A percentile compares a stretch with the other conserved stretches of the same genome.
Evolutionary conservation across 2,329 filamentous ascomycete genomes (phyloP).

Genomic region (Cercospora zeina): DNA sequence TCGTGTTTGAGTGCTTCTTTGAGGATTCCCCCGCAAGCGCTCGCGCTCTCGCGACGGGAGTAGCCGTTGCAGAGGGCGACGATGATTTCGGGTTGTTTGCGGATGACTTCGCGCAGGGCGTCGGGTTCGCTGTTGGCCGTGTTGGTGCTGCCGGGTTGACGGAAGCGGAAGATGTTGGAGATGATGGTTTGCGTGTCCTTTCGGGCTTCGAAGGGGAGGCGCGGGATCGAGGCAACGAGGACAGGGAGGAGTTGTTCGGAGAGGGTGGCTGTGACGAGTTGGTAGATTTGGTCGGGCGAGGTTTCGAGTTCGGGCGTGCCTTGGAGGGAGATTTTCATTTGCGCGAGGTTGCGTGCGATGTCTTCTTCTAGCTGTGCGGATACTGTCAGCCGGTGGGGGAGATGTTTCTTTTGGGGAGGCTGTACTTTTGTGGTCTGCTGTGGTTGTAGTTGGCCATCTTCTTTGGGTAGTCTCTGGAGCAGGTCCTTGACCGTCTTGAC

Average conservation of each 20-base stretch:
- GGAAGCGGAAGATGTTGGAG: slow-evolving; percentile 90
- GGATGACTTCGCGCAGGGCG: slow-evolving; percentile 84
- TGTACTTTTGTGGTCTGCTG: slow-evolving; percentile 47
- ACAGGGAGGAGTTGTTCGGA: slow-evolving; percentile 85
- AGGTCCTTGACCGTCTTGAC: slow-evolving; percentile 64
- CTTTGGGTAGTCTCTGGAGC: slow-evolving; percentile 56
- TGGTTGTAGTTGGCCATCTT: slow-evolving; percentile 54
- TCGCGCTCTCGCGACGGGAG: slow-evolving; percentile 84
- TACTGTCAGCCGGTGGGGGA: slow-evolving; percentile 6
- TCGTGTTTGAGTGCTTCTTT: slow-evolving; percentile 90
- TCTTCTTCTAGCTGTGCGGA: slow-evolving; percentile 73
- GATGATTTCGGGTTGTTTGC: slow-evolving; percentile 81
- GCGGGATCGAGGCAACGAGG: slow-evolving; percentile 78
- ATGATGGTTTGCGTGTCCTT: slow-evolving; percentile 97
- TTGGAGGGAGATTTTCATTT: slow-evolving; percentile 92
- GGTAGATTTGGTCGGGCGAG: slow-evolving; percentile 81
- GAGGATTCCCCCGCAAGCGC: slow-evolving; percentile 84
- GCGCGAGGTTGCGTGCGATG: slow-evolving; percentile 76
- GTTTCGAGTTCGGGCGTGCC: slow-evolving; percentile 89
- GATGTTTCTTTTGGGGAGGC: neutral
- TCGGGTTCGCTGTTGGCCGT: slow-evolving; percentile 62
- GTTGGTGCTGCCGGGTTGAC: slow-evolving; percentile 62
- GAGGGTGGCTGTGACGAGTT: slow-evolving; percentile 80
- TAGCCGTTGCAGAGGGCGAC: slow-evolving; percentile 88
- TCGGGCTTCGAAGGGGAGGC: slow-evolving; percentile 89